phyloP scores from a whole-genome alignment of 306 rosid species.

The Begonia masoniana region DNA sequence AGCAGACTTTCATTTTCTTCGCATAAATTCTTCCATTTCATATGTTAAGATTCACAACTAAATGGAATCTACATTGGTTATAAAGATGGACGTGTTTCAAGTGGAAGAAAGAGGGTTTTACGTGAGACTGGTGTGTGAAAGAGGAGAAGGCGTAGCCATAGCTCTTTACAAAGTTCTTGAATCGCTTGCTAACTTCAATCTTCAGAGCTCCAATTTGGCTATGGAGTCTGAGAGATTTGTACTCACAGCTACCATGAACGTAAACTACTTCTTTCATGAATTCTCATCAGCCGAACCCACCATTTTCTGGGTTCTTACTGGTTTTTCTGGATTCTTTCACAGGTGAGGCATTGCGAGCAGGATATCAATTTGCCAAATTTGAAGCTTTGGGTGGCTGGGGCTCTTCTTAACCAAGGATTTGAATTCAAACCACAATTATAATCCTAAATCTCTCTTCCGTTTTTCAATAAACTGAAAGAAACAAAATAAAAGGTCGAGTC shows the following conservation, averaged over 20 bases:
- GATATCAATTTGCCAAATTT: constrained; percentile 63
- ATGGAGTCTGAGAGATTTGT: constrained; percentile 34
- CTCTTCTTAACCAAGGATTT: constrained; percentile 78
- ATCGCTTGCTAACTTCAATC: constrained; percentile 46
- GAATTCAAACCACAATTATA: constrained; percentile 23
- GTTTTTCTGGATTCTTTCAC: constrained; percentile 4
- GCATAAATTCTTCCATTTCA: not conserved
- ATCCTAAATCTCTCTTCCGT: no score
- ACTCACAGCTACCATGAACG: constrained; percentile 58
- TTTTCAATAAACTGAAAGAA: no score
- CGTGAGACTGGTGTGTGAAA: constrained; percentile 50
- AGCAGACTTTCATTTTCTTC: not conserved
- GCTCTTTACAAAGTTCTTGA: constrained; percentile 66
- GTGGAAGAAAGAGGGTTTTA: constrained; percentile 76
- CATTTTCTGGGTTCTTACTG: not conserved
- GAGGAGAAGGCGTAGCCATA: constrained; percentile 51
- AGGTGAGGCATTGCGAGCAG: constrained; percentile 48
- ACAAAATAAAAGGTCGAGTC: no score
- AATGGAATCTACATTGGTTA: not conserved
- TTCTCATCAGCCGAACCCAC: not conserved
- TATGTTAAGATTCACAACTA: not conserved
- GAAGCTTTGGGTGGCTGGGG: constrained; percentile 87
- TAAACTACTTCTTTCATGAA: constrained; percentile 8
- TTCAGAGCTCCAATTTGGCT: constrained; percentile 62
- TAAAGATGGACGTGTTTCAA: constrained; percentile 66